Evolutionary conservation across 2,329 filamentous ascomycete species (phyloP).

Genomic region (Fusarium pseudograminearum): DNA sequence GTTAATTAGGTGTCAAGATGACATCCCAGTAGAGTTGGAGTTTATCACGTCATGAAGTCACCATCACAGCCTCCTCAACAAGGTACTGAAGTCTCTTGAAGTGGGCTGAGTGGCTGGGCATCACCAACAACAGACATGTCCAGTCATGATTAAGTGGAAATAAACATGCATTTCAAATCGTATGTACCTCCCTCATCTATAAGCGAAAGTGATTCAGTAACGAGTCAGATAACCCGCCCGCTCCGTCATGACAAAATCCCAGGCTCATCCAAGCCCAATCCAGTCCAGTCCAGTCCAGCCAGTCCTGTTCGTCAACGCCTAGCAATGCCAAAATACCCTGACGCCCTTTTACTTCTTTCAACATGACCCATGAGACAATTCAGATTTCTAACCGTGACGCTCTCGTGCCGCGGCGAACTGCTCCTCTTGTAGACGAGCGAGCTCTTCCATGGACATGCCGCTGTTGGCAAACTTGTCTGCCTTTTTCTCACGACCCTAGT

Average conservation of each 20-base stretch:
- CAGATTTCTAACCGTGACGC: slow-evolving; percentile 50
- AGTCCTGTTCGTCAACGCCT: slow-evolving; percentile 50
- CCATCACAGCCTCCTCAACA: not conserved
- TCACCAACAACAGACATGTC: not conserved
- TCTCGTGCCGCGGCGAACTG: slow-evolving; percentile 81
- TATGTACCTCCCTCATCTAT: slow-evolving; percentile 29
- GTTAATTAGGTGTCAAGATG: not conserved
- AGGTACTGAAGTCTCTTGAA: not conserved
- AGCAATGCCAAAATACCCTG: slow-evolving; percentile 50
- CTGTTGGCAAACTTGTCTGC: slow-evolving; percentile 97
- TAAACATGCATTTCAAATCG: slow-evolving; percentile 7
- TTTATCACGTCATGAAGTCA: slow-evolving; percentile 6
- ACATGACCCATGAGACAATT: slow-evolving; percentile 1
- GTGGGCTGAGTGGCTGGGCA: not conserved
- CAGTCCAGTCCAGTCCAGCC: slow-evolving; percentile 35
- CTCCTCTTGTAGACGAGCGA: slow-evolving; percentile 89
- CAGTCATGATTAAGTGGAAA: not conserved
- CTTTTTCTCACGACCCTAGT: slow-evolving; percentile 92
- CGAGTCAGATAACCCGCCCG: slow-evolving; percentile 27
- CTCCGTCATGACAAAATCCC: slow-evolving; percentile 31
- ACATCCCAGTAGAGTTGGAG: not conserved
- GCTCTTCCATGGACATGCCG: slow-evolving; percentile 89
- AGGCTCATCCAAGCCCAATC: slow-evolving; percentile 27
- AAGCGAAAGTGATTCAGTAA: slow-evolving; percentile 42
- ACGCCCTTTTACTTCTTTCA: slow-evolving; percentile 35